Evolutionary conservation across 2,329 filamentous ascomycete genomes (phyloP).

Genomic region (Fusarium sp.): DNA sequence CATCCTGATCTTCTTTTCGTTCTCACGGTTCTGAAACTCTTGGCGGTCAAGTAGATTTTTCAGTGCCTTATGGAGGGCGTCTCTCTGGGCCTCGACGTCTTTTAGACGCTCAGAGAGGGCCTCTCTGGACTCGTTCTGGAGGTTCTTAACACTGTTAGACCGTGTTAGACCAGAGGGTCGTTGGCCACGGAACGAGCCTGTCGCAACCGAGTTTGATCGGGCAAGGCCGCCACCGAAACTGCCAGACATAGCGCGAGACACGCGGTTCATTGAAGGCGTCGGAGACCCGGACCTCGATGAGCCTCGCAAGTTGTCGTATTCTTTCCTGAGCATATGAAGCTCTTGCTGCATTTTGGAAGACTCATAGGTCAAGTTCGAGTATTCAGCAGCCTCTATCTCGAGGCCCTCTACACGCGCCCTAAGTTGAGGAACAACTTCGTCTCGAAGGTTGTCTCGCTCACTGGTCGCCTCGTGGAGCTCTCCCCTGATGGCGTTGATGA

Average conservation of each 20-base stretch:
- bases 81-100: slow-evolving; percentile 91
- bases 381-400: slow-evolving; percentile 76
- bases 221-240: slow-evolving; percentile 66
- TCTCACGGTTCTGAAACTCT: slow-evolving; percentile 82
- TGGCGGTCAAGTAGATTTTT: slow-evolving; percentile 87
- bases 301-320: slow-evolving; percentile 68
- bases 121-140: slow-evolving; percentile 67
- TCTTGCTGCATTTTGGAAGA: slow-evolving; percentile 88
- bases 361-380: slow-evolving; percentile 79
- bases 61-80: slow-evolving; percentile 87
- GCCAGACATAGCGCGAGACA: slow-evolving; percentile 48
- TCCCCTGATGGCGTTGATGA: slow-evolving; percentile 81
- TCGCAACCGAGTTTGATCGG: slow-evolving; percentile 73
- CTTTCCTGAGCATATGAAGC: slow-evolving; percentile 71
- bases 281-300: slow-evolving; percentile 37
- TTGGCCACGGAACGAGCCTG: slow-evolving; percentile 55
- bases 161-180: slow-evolving; percentile 59
- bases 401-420: slow-evolving; percentile 79
- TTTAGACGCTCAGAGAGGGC: slow-evolving; percentile 81
- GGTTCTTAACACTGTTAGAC: slow-evolving; percentile 65
- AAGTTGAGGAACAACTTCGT: slow-evolving; percentile 85
- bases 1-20: slow-evolving; percentile 78
- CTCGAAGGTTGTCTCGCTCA: slow-evolving; percentile 89
- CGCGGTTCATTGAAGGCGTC: slow-evolving; percentile 37
- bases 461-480: slow-evolving; percentile 85